Base-by-base conservation (phyloP, 257 asterid genomes). In the Henckelia pumila region DNA sequence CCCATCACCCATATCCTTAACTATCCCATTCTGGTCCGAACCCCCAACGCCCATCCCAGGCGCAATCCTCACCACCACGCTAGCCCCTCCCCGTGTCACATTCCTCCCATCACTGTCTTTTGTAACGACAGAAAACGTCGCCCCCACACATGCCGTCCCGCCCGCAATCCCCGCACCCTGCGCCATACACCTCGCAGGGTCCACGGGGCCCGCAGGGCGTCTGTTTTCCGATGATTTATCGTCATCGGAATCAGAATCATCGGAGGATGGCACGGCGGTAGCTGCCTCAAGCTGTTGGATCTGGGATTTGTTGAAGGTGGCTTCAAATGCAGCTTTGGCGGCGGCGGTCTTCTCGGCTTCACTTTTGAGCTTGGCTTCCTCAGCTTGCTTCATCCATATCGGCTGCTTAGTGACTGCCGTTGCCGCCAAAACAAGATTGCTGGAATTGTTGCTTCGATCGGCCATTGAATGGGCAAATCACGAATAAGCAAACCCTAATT, bases 251-350 rank as follows among this genome's bases (percentile, higher is more conserved):
- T 81, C 84, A 1, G 88, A 80, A 60, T 82, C 95, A 6, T 87
- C 83, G 29, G 82, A 76, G 8, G 74, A 50, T 7, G 70, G 19
- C 5, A 71, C 80, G 37, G 76, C 56, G 24, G 81, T 59, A n/a
- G 80, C 79, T n/a, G 77, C 35, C 62, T 77, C 83, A 20, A 77
- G 76, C 40, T 64, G 82, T 26, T 65, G 82, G 25, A 63, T 28
- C 50, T 52, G 81, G 40, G 85, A 76, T 59, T 79, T 86, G 61
- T 84, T 91, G 78, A 93, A 93, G 25, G 99, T 93, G 59, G 99
- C 99, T 61, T 93, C 99, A 66, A 93, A 93, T 19, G 99, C 99
- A 33, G 99, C 99, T 81, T 93, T 93, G 17, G 99, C 99, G 22
- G 96, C 97, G 20, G 99, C 99, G 53, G 83, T 79, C 80, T 88